Conservation (phyloP, 768 basidiomycete genomes). For the Termitomyces sp. region DNA sequence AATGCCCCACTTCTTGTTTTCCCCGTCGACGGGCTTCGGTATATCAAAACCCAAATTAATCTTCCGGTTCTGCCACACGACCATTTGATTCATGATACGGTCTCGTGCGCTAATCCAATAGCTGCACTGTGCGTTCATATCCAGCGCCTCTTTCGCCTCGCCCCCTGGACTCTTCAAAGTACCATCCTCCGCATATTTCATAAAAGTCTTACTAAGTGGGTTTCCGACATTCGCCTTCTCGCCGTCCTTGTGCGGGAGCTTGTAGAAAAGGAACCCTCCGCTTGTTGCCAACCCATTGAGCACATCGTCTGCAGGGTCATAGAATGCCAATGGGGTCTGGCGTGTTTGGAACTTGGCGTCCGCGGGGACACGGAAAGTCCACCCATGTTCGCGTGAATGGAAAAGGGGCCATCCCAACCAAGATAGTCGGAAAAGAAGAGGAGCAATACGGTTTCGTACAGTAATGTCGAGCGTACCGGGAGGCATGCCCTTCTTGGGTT, state of each 20-base stretch:
- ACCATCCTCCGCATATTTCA: slow-evolving; percentile 84
- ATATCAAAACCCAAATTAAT: slow-evolving; percentile 47
- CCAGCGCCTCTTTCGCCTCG: slow-evolving; percentile 78
- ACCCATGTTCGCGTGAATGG: slow-evolving; percentile 83
- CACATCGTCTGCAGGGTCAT: slow-evolving; percentile 53
- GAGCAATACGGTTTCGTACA: slow-evolving; percentile 74
- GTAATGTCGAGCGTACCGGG: slow-evolving; percentile 83
- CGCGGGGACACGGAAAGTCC: slow-evolving; percentile 79
- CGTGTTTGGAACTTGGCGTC: slow-evolving; percentile 40
- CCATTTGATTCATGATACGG: slow-evolving; percentile 88
- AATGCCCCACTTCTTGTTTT: slow-evolving; percentile 65
- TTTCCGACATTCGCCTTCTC: slow-evolving; percentile 94
- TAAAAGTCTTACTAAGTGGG: slow-evolving; percentile 84
- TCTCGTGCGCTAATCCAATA: slow-evolving; percentile 98
- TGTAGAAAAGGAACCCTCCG: slow-evolving; percentile 68
- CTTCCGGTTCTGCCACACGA: slow-evolving; percentile 67
- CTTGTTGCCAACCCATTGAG: slow-evolving; percentile 46
- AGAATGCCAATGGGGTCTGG: slow-evolving; percentile 47
- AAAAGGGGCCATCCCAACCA: slow-evolving; percentile 88
- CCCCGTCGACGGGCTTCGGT: slow-evolving; percentile 13
- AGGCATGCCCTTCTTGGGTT: slow-evolving; percentile 59
- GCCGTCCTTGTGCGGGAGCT: slow-evolving; percentile 95
- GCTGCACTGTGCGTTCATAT: slow-evolving; percentile 91
- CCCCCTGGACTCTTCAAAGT: slow-evolving; percentile 77
- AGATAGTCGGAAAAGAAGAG: slow-evolving; percentile 78